Percentiles rank a stretch among this genome's conserved stretches.
Evolutionary conservation across 1,139 yeast species (phyloP).

Genomic region (Suhomyces choctaworum): DNA sequence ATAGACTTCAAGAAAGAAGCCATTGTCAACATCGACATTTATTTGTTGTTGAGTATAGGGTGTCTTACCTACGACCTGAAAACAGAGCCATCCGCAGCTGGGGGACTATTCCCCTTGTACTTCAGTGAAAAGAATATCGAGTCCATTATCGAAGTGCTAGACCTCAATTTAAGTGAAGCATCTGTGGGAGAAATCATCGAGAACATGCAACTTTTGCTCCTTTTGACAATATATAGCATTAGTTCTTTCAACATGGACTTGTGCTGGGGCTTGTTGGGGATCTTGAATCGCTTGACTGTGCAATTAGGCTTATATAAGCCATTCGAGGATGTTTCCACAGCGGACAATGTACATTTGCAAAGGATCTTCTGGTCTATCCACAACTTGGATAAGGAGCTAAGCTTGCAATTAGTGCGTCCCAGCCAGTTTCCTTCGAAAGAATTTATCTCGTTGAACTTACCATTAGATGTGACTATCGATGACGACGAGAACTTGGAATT

Average conservation of each 20-base stretch:
- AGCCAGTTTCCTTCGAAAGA: constrained; percentile 33
- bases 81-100: constrained; percentile 12
- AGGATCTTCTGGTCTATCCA: constrained; percentile 42
- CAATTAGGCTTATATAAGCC: constrained; percentile 25
- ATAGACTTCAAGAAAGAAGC: constrained; percentile 38
- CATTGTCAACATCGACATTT: constrained; percentile 40
- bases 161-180: constrained; percentile 28
- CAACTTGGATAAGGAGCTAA: constrained; percentile 42
- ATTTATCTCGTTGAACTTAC: constrained; percentile 20
- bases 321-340: neutral
- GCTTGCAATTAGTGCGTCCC: constrained; percentile 35
- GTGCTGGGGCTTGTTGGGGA: constrained; percentile 40
- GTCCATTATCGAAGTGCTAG: constrained; percentile 36
- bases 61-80: constrained; percentile 37
- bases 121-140: constrained; percentile 37
- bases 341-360: constrained; percentile 11
- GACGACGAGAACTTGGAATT: constrained; percentile 23
- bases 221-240: constrained; percentile 35
- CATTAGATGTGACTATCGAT: constrained; percentile 13
- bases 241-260: constrained; percentile 29
- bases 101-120: constrained; percentile 24
- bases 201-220: constrained; percentile 29
- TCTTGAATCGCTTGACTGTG: constrained; percentile 32
- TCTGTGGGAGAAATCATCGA: constrained; percentile 22
- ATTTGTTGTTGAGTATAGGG: constrained; percentile 43